Base-by-base conservation (phyloP, 228 moss, liverwort and hornwort species). In the Sphagnum magellanicum region DNA sequence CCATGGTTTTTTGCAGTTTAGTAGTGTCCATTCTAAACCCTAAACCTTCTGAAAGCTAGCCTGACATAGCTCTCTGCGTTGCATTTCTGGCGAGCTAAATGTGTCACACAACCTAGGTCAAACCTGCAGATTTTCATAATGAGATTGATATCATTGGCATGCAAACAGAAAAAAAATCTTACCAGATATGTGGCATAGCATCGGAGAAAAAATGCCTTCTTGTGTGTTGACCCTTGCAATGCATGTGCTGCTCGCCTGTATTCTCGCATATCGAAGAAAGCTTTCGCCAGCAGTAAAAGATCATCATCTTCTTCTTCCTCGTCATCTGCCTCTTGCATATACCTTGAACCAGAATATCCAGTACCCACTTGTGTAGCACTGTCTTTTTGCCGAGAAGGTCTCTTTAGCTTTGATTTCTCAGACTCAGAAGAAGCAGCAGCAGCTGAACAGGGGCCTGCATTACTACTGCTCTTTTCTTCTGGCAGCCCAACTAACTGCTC, bases 171-270 rank as follows among this genome's bases (percentile, higher is more conserved):
- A 55, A 61, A 61, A 32, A 8, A 71, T 63, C 68, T 83, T 78
- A 97, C 93, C 97, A 98, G 80, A 71, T 93, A 98, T 59, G 90
- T 98, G 53, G 97, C 88, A 68, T 93, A 98, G 76, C 93, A 98
- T 48, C 93, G 90, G 79, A 93, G 72, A 70, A 98, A 98, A 4
- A 84, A 68, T 5, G 90, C 91, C 72, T 81, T 93, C 47, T 88
- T 85, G 49, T 91, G 85, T 32, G 79, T 73, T 48, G 73, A 66
- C 49, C 91, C 93, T 65, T 85, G 93, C 76, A 97, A 77, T 47
- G 83, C 75, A 73, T 97, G 91, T 59, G 89, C 91, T 50, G 93
- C 88, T 76, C 93, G 79, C 74, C 91, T 78, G 58, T 90, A 98
- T 74, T 98, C 97, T 73, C 97, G 84, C 49, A 91, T 73, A 75